Evolutionary conservation across 805 yeast species (phyloP).

Genomic region (Schwanniomyces vanrijiae): DNA sequence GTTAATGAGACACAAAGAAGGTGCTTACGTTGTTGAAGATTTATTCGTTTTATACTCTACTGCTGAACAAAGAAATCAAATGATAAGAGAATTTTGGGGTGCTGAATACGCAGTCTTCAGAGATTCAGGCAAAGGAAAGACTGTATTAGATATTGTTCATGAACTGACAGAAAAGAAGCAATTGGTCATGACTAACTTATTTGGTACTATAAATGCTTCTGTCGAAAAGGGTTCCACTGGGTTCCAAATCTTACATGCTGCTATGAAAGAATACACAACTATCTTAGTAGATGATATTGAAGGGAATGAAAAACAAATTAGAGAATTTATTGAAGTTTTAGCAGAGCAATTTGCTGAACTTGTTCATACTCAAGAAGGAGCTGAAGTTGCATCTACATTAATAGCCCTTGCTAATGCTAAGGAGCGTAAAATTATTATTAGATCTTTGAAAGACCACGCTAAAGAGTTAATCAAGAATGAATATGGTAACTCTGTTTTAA

Average conservation of each 20-base stretch:
- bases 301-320: constrained; percentile 53
- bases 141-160: constrained; percentile 62
- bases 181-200: constrained; percentile 70
- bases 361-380: constrained; percentile 93
- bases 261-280: constrained; percentile 83
- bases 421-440: constrained; percentile 81
- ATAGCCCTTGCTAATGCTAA: constrained; percentile 86
- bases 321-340: constrained; percentile 79
- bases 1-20: constrained; percentile 95
- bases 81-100: constrained; percentile 97
- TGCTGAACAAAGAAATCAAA: constrained; percentile 80
- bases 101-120: constrained; percentile 89
- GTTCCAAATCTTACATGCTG: constrained; percentile 93
- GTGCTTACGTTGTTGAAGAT: constrained; percentile 97
- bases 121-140: constrained; percentile 64
- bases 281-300: constrained; percentile 59
- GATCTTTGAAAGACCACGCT: constrained; percentile 73
- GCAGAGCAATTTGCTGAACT: constrained; percentile 90
- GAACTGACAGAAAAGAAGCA: constrained; percentile 78
- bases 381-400: constrained; percentile 82
- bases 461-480: constrained; percentile 77
- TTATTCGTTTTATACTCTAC: constrained; percentile 81
- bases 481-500: constrained; percentile 79
- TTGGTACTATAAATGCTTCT: constrained; percentile 82
- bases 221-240: constrained; percentile 96